These are phyloP conservation scores for Teratosphaeria gauchensis DNA, from an alignment of 2,329 filamentous ascomycete species.

Conservation along the genomic window DNA sequence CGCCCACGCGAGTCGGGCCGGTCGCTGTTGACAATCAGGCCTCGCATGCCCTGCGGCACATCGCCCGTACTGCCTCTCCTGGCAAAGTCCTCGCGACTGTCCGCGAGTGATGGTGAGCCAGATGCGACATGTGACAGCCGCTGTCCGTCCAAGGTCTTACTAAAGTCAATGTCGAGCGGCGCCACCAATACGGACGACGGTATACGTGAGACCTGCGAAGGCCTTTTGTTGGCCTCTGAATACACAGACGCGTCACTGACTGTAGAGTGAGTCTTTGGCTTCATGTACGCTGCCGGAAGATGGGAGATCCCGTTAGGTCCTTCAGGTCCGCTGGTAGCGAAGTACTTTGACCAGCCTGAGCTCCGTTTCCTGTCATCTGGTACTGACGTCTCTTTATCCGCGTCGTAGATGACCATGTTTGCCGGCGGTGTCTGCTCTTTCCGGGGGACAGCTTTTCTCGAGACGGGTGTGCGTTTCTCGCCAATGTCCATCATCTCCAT, in stretches of 20 bases:
- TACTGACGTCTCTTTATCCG: conserved; percentile 2
- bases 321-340: conserved; percentile 26
- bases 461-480: conserved; percentile 28
- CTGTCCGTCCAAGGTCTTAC: conserved; percentile 44
- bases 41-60: conserved; percentile 18
- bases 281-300: conserved; percentile 22
- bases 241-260: conserved; percentile 36
- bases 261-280: conserved; percentile 25
- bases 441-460: conserved; percentile 6
- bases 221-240: conserved; percentile 26
- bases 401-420: not conserved
- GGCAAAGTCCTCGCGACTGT: conserved; percentile 39
- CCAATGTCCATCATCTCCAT: conserved; percentile 37
- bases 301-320: conserved; percentile 27
- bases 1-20: conserved; percentile 3
- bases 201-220: conserved; percentile 36
- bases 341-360: conserved; percentile 44
- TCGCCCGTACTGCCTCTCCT: conserved; percentile 16
- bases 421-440: conserved; percentile 3
- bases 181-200: conserved; percentile 57
- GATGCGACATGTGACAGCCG: conserved; percentile 58
- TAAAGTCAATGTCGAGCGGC: conserved; percentile 51
- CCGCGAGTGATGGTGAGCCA: conserved; percentile 59
- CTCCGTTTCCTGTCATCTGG: conserved; percentile 34
- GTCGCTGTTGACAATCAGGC: conserved; percentile 19